Evolutionary conservation across 345 rosid species (phyloP).

Genomic region (Bruguiera gymnorhiza): DNA sequence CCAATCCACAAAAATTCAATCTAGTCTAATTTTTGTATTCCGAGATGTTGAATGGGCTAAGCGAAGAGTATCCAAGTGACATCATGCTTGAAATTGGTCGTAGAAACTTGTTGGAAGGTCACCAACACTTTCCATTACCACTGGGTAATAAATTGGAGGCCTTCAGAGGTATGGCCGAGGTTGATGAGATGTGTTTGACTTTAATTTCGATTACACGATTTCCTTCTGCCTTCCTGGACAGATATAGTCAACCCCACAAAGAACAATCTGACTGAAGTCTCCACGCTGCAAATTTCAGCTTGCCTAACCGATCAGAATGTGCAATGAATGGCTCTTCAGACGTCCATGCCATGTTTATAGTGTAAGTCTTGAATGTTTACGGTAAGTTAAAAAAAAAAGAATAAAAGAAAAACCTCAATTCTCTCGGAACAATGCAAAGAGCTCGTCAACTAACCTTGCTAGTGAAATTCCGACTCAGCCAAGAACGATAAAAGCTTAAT

Average conservation of each 20-base stretch:
- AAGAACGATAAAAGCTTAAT: not conserved
- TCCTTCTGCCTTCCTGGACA: constrained; percentile 21
- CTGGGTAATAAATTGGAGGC: not conserved
- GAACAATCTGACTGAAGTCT: not conserved
- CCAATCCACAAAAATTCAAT: no score
- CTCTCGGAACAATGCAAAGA: not conserved
- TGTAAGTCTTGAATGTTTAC: no score
- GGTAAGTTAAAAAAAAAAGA: no score
- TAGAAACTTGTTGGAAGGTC: no score
- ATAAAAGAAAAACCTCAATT: no score
- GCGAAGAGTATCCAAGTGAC: no score
- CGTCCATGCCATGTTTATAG: not conserved
- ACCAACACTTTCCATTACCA: not conserved
- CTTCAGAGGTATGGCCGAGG: constrained; percentile 11
- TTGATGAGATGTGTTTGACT: not conserved
- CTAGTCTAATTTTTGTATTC: no score
- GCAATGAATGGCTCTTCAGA: not conserved
- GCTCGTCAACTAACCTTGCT: not conserved
- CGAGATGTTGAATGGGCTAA: no score
- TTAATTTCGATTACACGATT: not conserved
- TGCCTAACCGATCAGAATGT: not conserved
- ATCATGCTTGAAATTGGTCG: no score
- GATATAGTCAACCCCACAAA: constrained; percentile 14
- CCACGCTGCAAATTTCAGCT: not conserved
- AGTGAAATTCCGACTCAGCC: constrained; percentile 21